Base-by-base conservation (phyloP, 495 filamentous ascomycete species). In the Podospora pseudocomata region DNA sequence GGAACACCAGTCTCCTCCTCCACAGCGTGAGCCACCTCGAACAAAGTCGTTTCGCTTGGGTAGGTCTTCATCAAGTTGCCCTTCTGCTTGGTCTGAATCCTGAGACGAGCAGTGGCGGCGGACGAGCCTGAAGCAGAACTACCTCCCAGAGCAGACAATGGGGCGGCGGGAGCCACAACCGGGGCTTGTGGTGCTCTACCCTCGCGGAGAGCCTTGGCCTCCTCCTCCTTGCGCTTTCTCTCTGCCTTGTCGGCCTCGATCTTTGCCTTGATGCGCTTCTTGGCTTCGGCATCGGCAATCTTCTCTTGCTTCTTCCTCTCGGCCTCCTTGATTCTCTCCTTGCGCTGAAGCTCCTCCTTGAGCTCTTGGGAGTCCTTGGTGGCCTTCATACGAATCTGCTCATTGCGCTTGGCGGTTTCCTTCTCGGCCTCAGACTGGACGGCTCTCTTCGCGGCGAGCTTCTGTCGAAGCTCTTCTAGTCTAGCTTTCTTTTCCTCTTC, bases 221-320 rank as follows among this genome's bases (percentile, higher is more conserved):
- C 81, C 74, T 97, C 96, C 49, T 91, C 88, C 73, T 91, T 92
- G 68, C 90, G 83, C 64, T 90, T 88, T 58, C 96, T 86, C 70
- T 92, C 91, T 68, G 91, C 90, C 80, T 92, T 96, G 79, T 97
- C 92, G 11, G 91, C 93, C 66, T 92, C 92, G 58, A 99, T 97
- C 82, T 90, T 92, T 63, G 92, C 93, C 80, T 92, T 90, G 75
- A 97, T 92, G 34, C 89, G 86, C 80, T 90, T 90, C 81, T 93
- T 94, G 5, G 93, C 94, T 58, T 90, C 91, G 53, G 90, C 76
- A n/a, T 98, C 95, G 5, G 90, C 92, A 44, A 85, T 82, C 83
- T 97, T 97, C 79, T 99, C 95, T 73, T 87, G 83, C 67, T 89
- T 86, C 81, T 96, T 96, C 68, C 87, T 86, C 63, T 88, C 89